A percentile compares a stretch with the other conserved stretches of the same genome.
Conservation (phyloP, 2,329 filamentous ascomycete genomes). For the Fonsecaea erecta region DNA sequence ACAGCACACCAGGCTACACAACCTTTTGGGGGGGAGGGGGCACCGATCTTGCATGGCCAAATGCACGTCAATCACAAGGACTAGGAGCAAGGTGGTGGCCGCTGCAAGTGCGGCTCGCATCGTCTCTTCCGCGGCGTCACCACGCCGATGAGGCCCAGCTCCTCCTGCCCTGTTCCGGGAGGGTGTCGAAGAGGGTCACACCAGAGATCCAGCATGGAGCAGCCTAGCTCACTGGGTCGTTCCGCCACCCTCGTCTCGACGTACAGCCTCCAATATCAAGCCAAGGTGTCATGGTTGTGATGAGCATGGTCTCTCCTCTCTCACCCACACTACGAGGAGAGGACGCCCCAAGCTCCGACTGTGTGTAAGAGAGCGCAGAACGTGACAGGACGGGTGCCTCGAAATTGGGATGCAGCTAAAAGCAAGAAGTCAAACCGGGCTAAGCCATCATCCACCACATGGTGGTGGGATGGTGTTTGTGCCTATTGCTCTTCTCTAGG, state of each 20-base stretch:
- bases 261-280: neutral
- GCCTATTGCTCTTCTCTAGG: neutral
- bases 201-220: neutral
- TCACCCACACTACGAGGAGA: neutral
- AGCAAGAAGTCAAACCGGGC: neutral
- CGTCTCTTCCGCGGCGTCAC: constrained; percentile 13
- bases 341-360: neutral
- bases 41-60: constrained; percentile 12
- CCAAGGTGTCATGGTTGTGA: neutral
- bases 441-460: no score
- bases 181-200: neutral
- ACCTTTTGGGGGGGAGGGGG: neutral
- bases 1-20: constrained; percentile 4
- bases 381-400: neutral
- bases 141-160: neutral
- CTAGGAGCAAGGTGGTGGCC: constrained; percentile 2
- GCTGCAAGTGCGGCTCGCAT: constrained; percentile 15
- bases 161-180: neutral
- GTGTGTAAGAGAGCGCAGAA: neutral
- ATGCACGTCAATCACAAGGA: constrained; percentile 16
- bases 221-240: neutral
- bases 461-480: neutral
- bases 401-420: neutral
- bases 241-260: neutral
- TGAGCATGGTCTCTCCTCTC: neutral